These are phyloP conservation scores for Blastocystis sp. DNA, from an alignment of 352 stramenopile genomes.

Conservation along the genomic window DNA sequence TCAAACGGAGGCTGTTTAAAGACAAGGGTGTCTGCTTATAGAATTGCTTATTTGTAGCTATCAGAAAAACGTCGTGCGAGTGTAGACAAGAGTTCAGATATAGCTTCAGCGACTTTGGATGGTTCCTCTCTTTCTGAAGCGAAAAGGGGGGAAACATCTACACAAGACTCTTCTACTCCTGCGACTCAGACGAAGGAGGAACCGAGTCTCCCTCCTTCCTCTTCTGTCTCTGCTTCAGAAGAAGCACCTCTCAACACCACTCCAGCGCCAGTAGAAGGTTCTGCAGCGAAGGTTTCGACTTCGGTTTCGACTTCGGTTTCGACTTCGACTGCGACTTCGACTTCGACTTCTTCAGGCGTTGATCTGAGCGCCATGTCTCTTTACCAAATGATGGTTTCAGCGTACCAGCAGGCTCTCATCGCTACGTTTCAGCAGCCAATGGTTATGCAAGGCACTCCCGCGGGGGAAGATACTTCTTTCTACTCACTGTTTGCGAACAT, in stretches of 20 bases:
- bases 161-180: background rate
- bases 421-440: background rate
- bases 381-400: background rate
- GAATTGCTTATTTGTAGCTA: background rate
- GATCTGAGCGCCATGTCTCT: background rate
- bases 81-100: too few relatives aligned
- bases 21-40: background rate
- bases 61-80: too few relatives aligned
- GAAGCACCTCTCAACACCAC: background rate
- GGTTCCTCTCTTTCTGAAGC: background rate
- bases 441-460: background rate
- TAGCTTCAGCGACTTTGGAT: background rate
- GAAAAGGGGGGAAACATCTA: background rate
- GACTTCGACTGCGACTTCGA: background rate
- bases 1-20: slow-evolving; percentile 12
- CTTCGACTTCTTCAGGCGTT: background rate
- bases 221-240: background rate
- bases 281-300: background rate
- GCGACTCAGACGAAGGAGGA: too few relatives aligned
- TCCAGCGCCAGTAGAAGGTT: background rate
- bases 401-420: background rate
- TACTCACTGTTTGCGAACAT: slow-evolving; percentile 21
- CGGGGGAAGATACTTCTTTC: background rate
- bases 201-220: background rate
- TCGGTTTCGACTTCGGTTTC: background rate